These are phyloP conservation scores for Colletotrichum chrysophilum DNA, from an alignment of 2,329 filamentous ascomycete species.

Conservation along the genomic window DNA sequence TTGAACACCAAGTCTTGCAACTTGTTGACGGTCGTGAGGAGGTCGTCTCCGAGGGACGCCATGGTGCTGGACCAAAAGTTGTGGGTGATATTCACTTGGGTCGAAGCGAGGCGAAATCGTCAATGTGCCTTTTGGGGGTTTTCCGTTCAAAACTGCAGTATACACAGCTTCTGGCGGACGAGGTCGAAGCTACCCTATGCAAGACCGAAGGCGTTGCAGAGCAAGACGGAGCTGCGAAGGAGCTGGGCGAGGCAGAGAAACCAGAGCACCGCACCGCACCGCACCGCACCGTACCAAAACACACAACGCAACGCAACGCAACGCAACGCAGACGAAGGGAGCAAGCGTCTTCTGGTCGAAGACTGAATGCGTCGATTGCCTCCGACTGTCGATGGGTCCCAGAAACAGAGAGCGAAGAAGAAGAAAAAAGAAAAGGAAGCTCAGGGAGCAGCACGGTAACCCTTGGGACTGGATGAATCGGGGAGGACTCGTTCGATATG, in stretches of 20 bases:
- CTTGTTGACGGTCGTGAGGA: slow-evolving; percentile 96
- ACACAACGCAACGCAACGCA: not conserved
- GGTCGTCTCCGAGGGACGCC: slow-evolving; percentile 94
- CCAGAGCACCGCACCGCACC: not conserved
- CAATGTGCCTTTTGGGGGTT: not conserved
- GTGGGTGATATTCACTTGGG: not conserved
- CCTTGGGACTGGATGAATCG: not conserved
- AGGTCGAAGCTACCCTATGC: not conserved
- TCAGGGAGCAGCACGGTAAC: not conserved
- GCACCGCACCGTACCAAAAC: not conserved
- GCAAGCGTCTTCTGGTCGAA: not conserved
- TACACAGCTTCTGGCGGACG: not conserved
- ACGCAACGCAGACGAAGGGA: not conserved
- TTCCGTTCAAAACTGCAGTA: not conserved
- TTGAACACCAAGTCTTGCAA: slow-evolving; percentile 99
- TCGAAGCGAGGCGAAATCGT: not conserved
- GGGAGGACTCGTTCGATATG: not conserved
- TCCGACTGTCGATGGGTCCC: not conserved
- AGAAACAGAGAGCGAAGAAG: not conserved
- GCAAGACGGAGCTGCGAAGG: not conserved
- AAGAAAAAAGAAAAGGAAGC: not conserved
- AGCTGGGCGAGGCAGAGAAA: not conserved
- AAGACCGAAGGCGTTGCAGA: not conserved
- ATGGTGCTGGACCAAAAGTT: slow-evolving; percentile 54
- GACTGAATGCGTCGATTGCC: not conserved